A percentile compares a stretch with the other conserved stretches of the same genome.
phyloP scores from a whole-genome alignment of 2,329 filamentous ascomycete species.

The Cylindrodendrum hubeiense region DNA sequence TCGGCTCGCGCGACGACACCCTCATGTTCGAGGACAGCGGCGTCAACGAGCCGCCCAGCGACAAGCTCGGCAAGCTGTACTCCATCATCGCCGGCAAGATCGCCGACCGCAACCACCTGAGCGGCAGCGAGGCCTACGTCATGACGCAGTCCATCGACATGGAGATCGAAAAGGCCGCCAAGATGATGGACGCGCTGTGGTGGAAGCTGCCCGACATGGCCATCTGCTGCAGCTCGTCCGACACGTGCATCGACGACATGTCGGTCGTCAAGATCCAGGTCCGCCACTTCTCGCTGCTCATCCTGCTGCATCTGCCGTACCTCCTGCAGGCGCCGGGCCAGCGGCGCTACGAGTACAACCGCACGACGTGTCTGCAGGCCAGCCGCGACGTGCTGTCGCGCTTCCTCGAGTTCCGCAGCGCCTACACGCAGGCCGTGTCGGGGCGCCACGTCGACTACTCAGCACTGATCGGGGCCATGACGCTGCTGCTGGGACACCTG shows the following conservation, averaged over 20 bases:
- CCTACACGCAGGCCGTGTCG: constrained; percentile 34
- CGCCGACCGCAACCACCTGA: constrained; percentile 58
- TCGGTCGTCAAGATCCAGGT: constrained; percentile 60
- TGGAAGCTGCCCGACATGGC: constrained; percentile 56
- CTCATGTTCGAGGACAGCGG: constrained; percentile 49
- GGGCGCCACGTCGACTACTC: constrained; percentile 64
- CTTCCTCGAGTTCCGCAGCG: constrained; percentile 60
- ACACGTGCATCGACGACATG: constrained; percentile 35
- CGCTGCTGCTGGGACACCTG: constrained; percentile 64
- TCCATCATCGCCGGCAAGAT: constrained; percentile 58
- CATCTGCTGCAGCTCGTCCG: constrained; percentile 35
- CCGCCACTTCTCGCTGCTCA: constrained; percentile 62
- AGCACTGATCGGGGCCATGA: constrained; percentile 63
- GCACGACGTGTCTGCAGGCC: constrained; percentile 58
- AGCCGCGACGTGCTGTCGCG: constrained; percentile 63
- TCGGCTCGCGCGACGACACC: constrained; percentile 55
- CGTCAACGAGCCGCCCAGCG: constrained; percentile 51
- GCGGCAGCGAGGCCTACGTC: constrained; percentile 52
- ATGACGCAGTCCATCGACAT: constrained; percentile 59
- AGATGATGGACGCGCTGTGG: constrained; percentile 59
- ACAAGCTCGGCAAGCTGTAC: constrained; percentile 60
- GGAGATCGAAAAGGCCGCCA: constrained; percentile 59
- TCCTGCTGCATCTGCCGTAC: constrained; percentile 67
- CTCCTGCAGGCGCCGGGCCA: constrained; percentile 59
- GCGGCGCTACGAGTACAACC: constrained; percentile 61